Base-by-base conservation (phyloP, 1,284 basidiomycete genomes). In the Pascua guehoae region DNA sequence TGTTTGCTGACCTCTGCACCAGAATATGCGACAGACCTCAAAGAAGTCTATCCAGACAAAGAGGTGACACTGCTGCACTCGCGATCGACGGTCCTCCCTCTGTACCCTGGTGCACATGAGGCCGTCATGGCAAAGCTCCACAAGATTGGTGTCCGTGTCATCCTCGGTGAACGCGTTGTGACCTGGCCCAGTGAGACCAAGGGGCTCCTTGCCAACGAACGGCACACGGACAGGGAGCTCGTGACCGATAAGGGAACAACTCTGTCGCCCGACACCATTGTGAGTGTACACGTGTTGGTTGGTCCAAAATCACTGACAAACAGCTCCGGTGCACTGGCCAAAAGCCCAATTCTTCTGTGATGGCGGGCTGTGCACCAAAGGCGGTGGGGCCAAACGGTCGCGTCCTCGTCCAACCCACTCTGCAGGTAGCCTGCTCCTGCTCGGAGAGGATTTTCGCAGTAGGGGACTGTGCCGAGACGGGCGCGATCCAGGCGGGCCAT, bases 251-350 rank as follows among this genome's bases (percentile, higher is more conserved):
- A 79, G 41, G 86, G 86, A 0, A 76, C 81, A 15, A 81, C 83
- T 60, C 79, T 88, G 49, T 76, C 80, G 37, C 84, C 84, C 2
- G 86, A 88, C 65, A 70, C 88, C 5, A 75, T 88, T 32, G 24
- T 32, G 24, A 32, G 24, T 32, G 24, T 4, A 32, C 7, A 32
- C 24, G 4, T 7, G 3, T 32, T 32, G 24, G 24, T 32, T 7
- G 7, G 24, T 32, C 24, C 24, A 32, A 32, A 32, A 32, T 32
- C 24, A 32, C 24, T 32, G 24, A 32, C 24, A 32, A 32, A 3
- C 24, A 32, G 85, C 80, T 89, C 14, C 78, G 87, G 1, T 89
- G 88, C 69, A 89, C 87, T 0, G 88, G 88, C 9, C 88, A 89
- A 73, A 79, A 76, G 40, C 86, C 87, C n/a, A 88, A 89, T 68